phyloP scores from a whole-genome alignment of 1,139 yeast genomes.

The Scheffersomyces titani region DNA sequence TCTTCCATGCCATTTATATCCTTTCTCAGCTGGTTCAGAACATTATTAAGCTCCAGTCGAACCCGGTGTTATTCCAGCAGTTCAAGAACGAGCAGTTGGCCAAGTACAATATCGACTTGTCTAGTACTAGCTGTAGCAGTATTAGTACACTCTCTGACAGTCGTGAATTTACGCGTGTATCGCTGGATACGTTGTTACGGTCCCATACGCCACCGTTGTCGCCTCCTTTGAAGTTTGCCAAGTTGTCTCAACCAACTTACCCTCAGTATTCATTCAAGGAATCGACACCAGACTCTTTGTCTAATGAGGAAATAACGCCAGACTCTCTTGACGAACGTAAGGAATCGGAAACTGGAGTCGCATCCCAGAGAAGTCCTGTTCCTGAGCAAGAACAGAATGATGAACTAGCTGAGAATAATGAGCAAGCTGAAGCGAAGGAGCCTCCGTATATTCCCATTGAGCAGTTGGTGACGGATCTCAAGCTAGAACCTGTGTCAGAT shows the following conservation, averaged over 20 bases:
- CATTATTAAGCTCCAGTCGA: constrained; percentile 32
- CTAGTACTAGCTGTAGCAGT: constrained; percentile 3
- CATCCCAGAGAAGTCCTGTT: not conserved
- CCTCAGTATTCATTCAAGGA: constrained; percentile 4
- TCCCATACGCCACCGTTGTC: constrained; percentile 17
- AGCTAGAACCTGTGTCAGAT: constrained; percentile 13
- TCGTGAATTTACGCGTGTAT: not conserved
- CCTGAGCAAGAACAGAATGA: not conserved
- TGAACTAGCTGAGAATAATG: constrained; percentile 3
- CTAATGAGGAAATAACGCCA: constrained; percentile 11
- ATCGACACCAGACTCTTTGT: constrained; percentile 12
- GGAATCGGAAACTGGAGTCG: not conserved
- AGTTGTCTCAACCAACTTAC: constrained; percentile 3
- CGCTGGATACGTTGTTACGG: not conserved
- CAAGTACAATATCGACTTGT: constrained; percentile 22
- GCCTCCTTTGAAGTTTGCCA: constrained; percentile 24
- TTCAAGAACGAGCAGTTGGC: constrained; percentile 30
- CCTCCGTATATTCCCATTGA: constrained; percentile 27
- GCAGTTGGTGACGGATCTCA: constrained; percentile 16
- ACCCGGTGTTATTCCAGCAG: constrained; percentile 23
- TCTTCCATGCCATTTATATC: constrained; percentile 38
- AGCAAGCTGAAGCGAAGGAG: constrained; percentile 4
- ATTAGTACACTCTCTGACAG: not conserved
- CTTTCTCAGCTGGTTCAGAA: constrained; percentile 32
- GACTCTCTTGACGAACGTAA: constrained; percentile 7